phyloP scores from a whole-genome alignment of 805 yeast genomes.

The Myxozyma sirexii region DNA sequence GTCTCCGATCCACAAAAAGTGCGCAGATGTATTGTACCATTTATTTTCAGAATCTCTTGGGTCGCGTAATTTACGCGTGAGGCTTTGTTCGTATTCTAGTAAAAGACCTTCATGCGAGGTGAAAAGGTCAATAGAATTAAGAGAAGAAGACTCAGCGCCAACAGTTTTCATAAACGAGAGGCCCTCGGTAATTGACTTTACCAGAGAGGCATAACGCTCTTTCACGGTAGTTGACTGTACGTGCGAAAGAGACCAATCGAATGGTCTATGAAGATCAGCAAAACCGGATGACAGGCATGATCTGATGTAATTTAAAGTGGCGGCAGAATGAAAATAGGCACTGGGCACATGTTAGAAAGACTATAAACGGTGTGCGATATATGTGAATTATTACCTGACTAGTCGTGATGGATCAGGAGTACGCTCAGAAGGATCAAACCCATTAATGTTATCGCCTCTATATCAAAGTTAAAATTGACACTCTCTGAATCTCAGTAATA shows the following conservation, averaged over 20 bases:
- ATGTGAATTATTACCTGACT: slow-evolving; percentile 35
- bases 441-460: slow-evolving; percentile 50
- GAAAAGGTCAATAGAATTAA: slow-evolving; percentile 45
- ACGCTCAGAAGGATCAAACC: slow-evolving; percentile 46
- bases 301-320: slow-evolving; percentile 48
- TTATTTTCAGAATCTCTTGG: slow-evolving; percentile 32
- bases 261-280: slow-evolving; percentile 47
- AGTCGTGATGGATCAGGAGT: slow-evolving; percentile 48
- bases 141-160: slow-evolving; percentile 43
- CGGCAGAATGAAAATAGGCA: slow-evolving; percentile 51
- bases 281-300: slow-evolving; percentile 44
- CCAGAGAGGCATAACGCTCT: slow-evolving; percentile 46
- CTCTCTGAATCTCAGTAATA: not conserved
- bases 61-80: slow-evolving; percentile 43
- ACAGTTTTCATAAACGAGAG: slow-evolving; percentile 46
- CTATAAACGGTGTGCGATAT: not conserved
- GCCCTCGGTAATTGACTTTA: slow-evolving; percentile 44
- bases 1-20: slow-evolving; percentile 51
- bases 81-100: slow-evolving; percentile 48
- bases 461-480: not conserved
- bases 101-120: slow-evolving; percentile 49
- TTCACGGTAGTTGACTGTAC: slow-evolving; percentile 45
- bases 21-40: slow-evolving; percentile 49
- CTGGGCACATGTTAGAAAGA: slow-evolving; percentile 14
- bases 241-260: slow-evolving; percentile 48